These are phyloP conservation scores for Zea luxurians DNA, from an alignment of 176 grass and related monocot genomes.

Conservation along the genomic window DNA sequence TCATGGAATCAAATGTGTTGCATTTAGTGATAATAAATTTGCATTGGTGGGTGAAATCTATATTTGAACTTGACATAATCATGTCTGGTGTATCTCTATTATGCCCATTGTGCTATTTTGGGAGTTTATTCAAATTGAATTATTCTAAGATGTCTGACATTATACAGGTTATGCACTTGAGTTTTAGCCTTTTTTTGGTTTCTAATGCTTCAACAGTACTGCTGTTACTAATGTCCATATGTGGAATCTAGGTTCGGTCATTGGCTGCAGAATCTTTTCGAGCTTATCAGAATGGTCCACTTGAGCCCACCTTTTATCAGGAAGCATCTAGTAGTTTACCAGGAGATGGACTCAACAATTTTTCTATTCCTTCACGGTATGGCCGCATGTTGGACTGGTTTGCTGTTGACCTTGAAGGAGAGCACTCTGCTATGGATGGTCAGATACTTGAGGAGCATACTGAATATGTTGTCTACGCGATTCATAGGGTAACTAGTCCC, in stretches of 20 bases:
- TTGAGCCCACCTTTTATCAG: slow-evolving; percentile 72
- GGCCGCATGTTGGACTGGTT: slow-evolving; percentile 78
- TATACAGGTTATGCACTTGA: neutral
- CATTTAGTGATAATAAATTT: neutral
- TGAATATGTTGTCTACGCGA: slow-evolving; percentile 91
- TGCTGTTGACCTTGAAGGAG: slow-evolving; percentile 93
- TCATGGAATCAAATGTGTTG: neutral
- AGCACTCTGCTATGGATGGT: slow-evolving; percentile 98
- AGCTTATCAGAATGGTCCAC: slow-evolving; percentile 89
- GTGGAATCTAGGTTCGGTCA: slow-evolving; percentile 74
- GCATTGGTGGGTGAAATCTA: neutral
- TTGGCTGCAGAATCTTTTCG: slow-evolving; percentile 86
- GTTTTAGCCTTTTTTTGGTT: slow-evolving; percentile 32
- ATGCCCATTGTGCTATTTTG: slow-evolving; percentile 1
- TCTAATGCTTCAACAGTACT: neutral
- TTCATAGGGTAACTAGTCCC: slow-evolving; percentile 70
- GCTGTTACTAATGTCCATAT: slow-evolving; percentile 22
- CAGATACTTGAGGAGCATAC: slow-evolving; percentile 92
- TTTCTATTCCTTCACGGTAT: slow-evolving; percentile 64
- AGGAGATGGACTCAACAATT: slow-evolving; percentile 48
- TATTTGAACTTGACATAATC: neutral
- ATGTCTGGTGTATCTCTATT: neutral
- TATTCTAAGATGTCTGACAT: neutral
- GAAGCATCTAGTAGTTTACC: slow-evolving; percentile 56
- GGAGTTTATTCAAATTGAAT: slow-evolving; percentile 20